Base-by-base conservation (phyloP, 306 rosid species). In the Rosa rugosa region DNA sequence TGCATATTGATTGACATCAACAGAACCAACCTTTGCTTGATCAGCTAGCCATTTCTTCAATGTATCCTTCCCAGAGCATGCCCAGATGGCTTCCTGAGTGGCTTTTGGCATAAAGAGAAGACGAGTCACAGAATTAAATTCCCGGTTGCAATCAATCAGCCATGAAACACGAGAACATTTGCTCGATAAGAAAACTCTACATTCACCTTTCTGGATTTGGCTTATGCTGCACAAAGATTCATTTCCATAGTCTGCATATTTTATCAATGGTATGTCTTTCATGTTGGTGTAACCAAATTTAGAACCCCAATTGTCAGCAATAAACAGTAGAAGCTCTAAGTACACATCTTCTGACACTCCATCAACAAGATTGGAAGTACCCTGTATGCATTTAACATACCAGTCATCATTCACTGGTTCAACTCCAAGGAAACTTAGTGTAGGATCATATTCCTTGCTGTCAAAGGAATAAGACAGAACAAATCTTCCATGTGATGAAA, bases 351-450 rank as follows among this genome's bases (percentile, higher is more conserved):
- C 97, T 4, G 93, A 79, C 36, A 89, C 91, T 62, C 81, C 82
- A 20, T 45, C 84, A 25, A 88, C 93, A 47, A 93, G 86, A 72
- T 81, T 75, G 20, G 87, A 79, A 34, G 70, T 65, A 69, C 93
- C 81, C 84, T 79, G 87, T 23, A 93, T 79, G 88, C 93, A 93
- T 85, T 86, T 93, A 11, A 82, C 89, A 80, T 91, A 93, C 98
- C 94, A 93, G 36, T 86, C 91, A 57, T 6, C 57, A 25, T 65
- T 38, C 20, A 91, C 94, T 0, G 4, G 63, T 36, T 89, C 34
- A 42, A 93, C 87, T 53, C 72, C 91, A 53, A 93, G 80, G 81
- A 88, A 91, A 25, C 31, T 66, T 25, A 91, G 86, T 22, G 87
- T 71, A 20, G 27, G 7, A 77, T 88, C 86, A 40, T 81, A 91